Evolutionary conservation across 208 protist genomes (phyloP), one percentile per base, ranked within the genome.

Genomic region (Leishmania mexicana): DNA sequence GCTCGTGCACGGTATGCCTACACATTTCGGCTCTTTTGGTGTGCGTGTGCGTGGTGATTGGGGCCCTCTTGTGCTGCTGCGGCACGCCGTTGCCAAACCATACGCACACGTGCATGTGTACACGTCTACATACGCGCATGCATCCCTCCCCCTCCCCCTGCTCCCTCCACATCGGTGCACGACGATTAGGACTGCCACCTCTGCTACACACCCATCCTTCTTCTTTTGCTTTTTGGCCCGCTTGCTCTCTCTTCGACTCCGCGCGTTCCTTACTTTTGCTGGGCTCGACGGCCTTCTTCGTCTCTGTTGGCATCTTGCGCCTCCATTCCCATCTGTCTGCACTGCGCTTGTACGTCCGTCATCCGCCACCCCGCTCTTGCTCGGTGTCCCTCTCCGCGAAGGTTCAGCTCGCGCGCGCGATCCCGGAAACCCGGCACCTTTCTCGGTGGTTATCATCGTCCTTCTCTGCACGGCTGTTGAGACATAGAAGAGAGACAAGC

Each of bases 31-130:
- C 67, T 38, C 21, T 78, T 4, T 58, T 10, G n/a, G 49, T 75
- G 47, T n/a, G 38, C 78, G 49, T 76, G 75, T 47, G 28, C 81
- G 80, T 75, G 47, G 49, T 38, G 49, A 3, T 45, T 80, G 60
- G 45, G 60, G 45, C 7, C 24, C 19, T 31, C 5, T n/a, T 31
- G 57, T 62, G 57, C 24, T 62, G 57, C 24, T 24, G 57, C 57
- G 57, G 24, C 57, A 31, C 57, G 57, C n/a, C 57, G 11, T 31
- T 62, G 57, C 24, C 57, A 62, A 62, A 62, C 53, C 53, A 24
- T 62, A 62, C 57, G 24, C 57, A 31, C 62, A 38, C 13, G 3
- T 53, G 38, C 13, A n/a, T 42, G 17, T 68, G 0, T 71, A n/a
- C 38, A 47, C 67, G 5, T 72, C 19, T 38, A 49, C 42, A 31